A percentile compares a stretch with the other conserved stretches of the same genome.
phyloP scores from a whole-genome alignment of 164 flowering plant species.

The Nelumbo lutea region DNA sequence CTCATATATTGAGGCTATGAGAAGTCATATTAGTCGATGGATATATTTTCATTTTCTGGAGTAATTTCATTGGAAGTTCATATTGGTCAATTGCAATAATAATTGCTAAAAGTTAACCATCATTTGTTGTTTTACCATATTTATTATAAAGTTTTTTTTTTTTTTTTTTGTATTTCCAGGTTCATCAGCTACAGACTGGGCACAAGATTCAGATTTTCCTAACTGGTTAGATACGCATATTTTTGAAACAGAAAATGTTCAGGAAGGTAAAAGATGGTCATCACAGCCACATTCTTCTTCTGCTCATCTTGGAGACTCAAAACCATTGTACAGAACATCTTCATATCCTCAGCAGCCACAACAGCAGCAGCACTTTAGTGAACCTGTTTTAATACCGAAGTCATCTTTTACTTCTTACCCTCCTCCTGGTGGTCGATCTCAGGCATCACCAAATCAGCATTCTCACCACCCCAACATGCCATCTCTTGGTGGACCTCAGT shows the following conservation, averaged over 20 bases:
- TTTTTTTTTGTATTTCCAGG: conserved; percentile 30
- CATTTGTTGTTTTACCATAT: too few relatives aligned
- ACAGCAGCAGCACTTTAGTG: conserved; percentile 35
- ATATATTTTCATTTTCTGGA: too few relatives aligned
- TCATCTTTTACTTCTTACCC: conserved; percentile 50
- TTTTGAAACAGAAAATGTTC: conserved; percentile 36
- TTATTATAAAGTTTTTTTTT: too few relatives aligned
- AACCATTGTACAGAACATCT: conserved; percentile 48
- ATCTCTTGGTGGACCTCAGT: conserved; percentile 35
- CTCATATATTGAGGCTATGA: too few relatives aligned
- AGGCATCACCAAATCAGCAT: conserved; percentile 35
- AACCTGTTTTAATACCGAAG: conserved; percentile 44
- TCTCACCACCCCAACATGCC: conserved; percentile 28
- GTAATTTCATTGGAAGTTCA: too few relatives aligned
- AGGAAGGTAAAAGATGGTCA: conserved; percentile 55
- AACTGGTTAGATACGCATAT: conserved; percentile 43
- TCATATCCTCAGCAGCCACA: conserved; percentile 56
- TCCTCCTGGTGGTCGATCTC: conserved; percentile 43
- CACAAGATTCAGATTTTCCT: conserved; percentile 37
- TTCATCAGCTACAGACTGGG: conserved; percentile 63
- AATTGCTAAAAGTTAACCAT: too few relatives aligned
- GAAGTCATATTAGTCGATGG: too few relatives aligned
- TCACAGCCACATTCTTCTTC: conserved; percentile 49
- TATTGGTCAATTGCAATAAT: too few relatives aligned
- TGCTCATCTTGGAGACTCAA: conserved; percentile 27